phyloP scores from a whole-genome alignment of 805 yeast genomes.

The Wickerhamomyces queroliae region DNA sequence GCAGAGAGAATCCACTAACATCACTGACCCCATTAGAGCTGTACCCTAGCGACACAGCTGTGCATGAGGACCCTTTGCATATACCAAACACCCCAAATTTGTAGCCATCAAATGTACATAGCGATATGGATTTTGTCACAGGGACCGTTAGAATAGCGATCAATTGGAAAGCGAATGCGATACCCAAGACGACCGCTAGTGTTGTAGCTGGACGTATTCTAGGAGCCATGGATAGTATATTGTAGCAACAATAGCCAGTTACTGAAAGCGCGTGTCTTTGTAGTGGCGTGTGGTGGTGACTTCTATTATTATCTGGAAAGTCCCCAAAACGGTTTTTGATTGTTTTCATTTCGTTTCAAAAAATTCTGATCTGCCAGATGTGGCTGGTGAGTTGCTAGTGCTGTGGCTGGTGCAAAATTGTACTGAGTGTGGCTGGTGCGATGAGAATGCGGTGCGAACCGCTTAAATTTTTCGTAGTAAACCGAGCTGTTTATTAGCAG shows the following conservation, averaged over 20 bases:
- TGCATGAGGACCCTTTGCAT: conserved; percentile 39
- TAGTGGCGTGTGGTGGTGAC: too few species aligned
- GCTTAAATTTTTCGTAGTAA: neutral
- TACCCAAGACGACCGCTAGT: conserved; percentile 31
- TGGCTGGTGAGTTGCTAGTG: neutral
- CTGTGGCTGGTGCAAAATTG: neutral
- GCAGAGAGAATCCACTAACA: conserved; percentile 39
- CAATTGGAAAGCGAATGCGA: conserved; percentile 53
- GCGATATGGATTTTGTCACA: conserved; percentile 38
- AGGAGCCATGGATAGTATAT: conserved; percentile 14
- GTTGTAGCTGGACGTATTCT: conserved; percentile 29
- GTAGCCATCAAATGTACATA: conserved; percentile 44
- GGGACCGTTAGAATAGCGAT: conserved; percentile 60
- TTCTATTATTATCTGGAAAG: neutral
- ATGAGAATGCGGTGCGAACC: neutral
- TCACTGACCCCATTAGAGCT: conserved; percentile 24
- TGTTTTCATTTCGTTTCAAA: neutral
- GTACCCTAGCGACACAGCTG: conserved; percentile 39
- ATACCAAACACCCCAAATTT: conserved; percentile 69
- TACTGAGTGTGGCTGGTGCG: neutral
- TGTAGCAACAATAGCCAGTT: too few species aligned
- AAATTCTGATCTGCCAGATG: neutral
- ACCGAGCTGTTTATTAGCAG: too few species aligned
- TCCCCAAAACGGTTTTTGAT: neutral
- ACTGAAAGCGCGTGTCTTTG: too few species aligned